Conservation (phyloP, 1,139 yeast species). For the Geotrichum klebahnii region DNA sequence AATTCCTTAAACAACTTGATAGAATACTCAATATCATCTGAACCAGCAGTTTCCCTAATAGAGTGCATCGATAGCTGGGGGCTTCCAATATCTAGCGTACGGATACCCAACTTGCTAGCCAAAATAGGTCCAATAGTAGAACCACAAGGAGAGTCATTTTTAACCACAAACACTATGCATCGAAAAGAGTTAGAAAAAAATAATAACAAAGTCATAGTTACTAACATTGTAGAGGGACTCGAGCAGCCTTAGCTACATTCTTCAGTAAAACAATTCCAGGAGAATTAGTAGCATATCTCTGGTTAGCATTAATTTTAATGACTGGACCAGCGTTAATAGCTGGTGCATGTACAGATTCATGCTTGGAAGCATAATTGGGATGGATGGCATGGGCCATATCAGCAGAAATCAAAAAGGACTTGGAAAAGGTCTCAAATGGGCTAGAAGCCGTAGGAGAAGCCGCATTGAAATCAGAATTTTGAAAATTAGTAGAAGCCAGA, state of each 20-base stretch:
- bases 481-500: constrained; percentile 49
- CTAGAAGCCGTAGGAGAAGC: constrained; percentile 39
- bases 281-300: constrained; percentile 89
- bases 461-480: constrained; percentile 38
- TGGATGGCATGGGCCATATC: constrained; percentile 98
- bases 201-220: not conserved
- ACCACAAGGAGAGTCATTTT: constrained; percentile 93
- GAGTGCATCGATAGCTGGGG: constrained; percentile 96
- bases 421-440: constrained; percentile 60
- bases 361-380: constrained; percentile 76
- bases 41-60: constrained; percentile 88
- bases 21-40: constrained; percentile 64
- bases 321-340: constrained; percentile 85
- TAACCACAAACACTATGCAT: constrained; percentile 69
- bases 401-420: constrained; percentile 83
- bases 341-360: constrained; percentile 78
- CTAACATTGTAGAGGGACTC: constrained; percentile 45
- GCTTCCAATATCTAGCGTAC: constrained; percentile 88
- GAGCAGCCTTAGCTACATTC: constrained; percentile 60
- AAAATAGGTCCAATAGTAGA: constrained; percentile 94
- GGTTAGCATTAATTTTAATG: constrained; percentile 88
- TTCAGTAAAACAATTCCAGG: constrained; percentile 80
- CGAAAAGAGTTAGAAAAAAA: constrained; percentile 44
- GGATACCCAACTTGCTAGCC: constrained; percentile 80
- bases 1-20: constrained; percentile 59